Conservation (phyloP, 192 early-diverging fungal species). For the Mortierella hygrophila region DNA sequence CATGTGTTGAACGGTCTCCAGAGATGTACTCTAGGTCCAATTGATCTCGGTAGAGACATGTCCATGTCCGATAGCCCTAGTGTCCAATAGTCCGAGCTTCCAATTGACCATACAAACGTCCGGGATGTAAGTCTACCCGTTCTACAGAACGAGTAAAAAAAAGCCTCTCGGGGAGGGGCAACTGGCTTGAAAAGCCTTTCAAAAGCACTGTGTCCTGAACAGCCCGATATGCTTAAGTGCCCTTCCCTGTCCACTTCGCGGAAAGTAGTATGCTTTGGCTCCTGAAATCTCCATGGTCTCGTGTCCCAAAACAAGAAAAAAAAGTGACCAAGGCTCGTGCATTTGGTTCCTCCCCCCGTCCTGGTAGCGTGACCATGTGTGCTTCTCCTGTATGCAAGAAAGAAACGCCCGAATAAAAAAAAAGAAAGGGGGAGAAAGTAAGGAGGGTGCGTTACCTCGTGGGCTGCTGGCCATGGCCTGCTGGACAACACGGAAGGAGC, state of each 20-base stretch:
- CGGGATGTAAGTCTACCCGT: background rate
- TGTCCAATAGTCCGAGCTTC: background rate
- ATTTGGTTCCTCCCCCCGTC: background rate
- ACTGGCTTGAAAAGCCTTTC: too few relatives aligned
- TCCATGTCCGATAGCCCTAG: background rate
- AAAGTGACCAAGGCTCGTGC: background rate
- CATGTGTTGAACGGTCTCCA: background rate
- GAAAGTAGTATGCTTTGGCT: background rate
- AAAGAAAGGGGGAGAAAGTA: background rate
- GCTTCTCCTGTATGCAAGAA: background rate
- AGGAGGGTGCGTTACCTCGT: conserved; percentile 30
- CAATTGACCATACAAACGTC: background rate
- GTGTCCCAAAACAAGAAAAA: background rate
- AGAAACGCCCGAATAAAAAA: too few relatives aligned
- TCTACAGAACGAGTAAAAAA: background rate
- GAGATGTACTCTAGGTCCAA: background rate
- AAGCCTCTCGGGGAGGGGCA: background rate
- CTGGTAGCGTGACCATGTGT: conserved; percentile 9
- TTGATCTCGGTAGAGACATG: background rate
- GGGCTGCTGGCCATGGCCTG: conserved; percentile 31
- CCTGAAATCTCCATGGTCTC: conserved; percentile 7
- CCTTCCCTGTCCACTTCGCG: background rate
- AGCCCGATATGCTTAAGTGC: background rate
- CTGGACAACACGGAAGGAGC: conserved; percentile 37
- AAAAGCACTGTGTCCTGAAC: background rate